phyloP scores from a whole-genome alignment of 257 asterid genomes.

The Solanum tarapatanum region DNA sequence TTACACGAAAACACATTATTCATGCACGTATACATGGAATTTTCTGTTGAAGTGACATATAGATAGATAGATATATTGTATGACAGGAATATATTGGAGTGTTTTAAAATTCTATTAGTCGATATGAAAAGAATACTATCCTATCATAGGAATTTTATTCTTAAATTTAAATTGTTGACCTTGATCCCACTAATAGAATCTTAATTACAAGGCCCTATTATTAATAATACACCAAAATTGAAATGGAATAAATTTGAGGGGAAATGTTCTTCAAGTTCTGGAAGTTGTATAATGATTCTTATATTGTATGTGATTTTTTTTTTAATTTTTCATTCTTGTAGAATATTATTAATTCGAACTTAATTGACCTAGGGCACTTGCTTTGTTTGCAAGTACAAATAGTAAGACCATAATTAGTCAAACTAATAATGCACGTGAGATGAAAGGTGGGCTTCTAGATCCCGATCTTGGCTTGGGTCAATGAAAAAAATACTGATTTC shows the following conservation, averaged over 20 bases:
- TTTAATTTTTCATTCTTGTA: background rate
- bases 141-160: background rate
- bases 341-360: background rate
- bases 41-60: no score
- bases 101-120: background rate
- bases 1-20: background rate
- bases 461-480: no score
- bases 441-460: background rate
- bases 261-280: background rate
- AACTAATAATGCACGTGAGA: background rate
- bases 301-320: background rate
- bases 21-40: background rate
- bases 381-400: background rate
- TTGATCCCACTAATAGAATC: background rate
- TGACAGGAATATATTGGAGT: background rate
- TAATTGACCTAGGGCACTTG: background rate
- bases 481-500: no score
- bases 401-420: background rate
- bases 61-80: no score
- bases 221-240: background rate
- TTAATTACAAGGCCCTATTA: background rate
- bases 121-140: background rate
- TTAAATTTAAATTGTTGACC: background rate
- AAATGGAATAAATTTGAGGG: background rate
- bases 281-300: background rate